These are phyloP conservation scores for Leccinum griseonigrum DNA, from an alignment of 1,284 basidiomycete genomes.

Conservation along the genomic window DNA sequence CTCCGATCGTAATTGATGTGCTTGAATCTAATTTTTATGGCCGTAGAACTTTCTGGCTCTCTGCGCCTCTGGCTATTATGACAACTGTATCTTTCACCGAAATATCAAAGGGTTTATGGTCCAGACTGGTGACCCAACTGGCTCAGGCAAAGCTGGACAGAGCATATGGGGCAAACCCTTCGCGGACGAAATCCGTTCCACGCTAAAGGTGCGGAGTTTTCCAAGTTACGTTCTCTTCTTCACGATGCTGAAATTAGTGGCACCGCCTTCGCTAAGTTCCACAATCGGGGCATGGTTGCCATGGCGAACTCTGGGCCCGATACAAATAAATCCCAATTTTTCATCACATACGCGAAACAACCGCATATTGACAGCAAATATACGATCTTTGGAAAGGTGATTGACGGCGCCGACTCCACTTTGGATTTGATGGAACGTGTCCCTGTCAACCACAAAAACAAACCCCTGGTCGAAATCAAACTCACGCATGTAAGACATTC, in stretches of 20 bases:
- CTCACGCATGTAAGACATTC: constrained; percentile 62
- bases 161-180: constrained; percentile 88
- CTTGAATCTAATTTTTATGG: constrained; percentile 5
- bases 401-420: constrained; percentile 88
- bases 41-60: constrained; percentile 91
- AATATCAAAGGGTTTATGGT: constrained; percentile 97
- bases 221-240: background rate
- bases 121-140: constrained; percentile 87
- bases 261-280: constrained; percentile 58
- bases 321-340: constrained; percentile 94
- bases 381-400: constrained; percentile 94
- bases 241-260: background rate
- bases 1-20: background rate
- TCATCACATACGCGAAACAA: constrained; percentile 91
- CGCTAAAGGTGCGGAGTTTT: constrained; percentile 69
- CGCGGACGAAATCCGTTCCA: constrained; percentile 86
- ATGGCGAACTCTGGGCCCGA: constrained; percentile 96
- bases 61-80: constrained; percentile 87
- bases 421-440: constrained; percentile 88
- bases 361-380: constrained; percentile 92
- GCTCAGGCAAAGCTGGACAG: constrained; percentile 79
- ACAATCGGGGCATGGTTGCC: constrained; percentile 88
- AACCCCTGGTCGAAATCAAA: constrained; percentile 83
- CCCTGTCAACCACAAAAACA: constrained; percentile 88
- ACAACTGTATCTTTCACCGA: constrained; percentile 86